A percentile compares a stretch with the other conserved stretches of the same genome.
phyloP scores from a whole-genome alignment of 331 rosid species.

The Acacia concinna region DNA sequence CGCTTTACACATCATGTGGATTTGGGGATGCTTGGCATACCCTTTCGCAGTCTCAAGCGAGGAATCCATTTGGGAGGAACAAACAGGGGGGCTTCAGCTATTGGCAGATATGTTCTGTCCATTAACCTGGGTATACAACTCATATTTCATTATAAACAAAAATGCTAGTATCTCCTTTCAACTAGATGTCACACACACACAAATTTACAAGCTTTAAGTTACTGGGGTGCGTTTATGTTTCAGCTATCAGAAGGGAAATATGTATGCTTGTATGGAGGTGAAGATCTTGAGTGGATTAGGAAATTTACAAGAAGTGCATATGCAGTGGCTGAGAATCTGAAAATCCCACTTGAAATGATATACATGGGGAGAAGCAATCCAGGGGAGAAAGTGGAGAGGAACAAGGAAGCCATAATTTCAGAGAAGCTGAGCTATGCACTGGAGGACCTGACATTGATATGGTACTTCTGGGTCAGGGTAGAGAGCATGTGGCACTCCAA shows the following conservation, averaged over 20 bases:
- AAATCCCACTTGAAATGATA: constrained; percentile 50
- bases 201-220: background rate
- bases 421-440: constrained; percentile 46
- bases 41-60: constrained; percentile 42
- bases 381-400: constrained; percentile 39
- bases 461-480: constrained; percentile 78
- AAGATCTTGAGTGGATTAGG: constrained; percentile 57
- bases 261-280: constrained; percentile 74
- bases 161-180: background rate
- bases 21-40: constrained; percentile 54
- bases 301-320: constrained; percentile 43
- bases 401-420: constrained; percentile 25
- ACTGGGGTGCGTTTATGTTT: background rate
- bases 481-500: constrained; percentile 83
- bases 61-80: constrained; percentile 44
- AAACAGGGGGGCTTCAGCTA: constrained; percentile 42
- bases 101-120: constrained; percentile 42
- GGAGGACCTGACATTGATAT: constrained; percentile 38
- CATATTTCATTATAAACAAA: background rate
- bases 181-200: background rate
- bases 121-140: constrained; percentile 45
- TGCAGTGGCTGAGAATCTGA: constrained; percentile 33
- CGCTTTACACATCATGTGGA: constrained; percentile 52
- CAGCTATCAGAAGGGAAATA: constrained; percentile 53
- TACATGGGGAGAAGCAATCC: constrained; percentile 65